Evolutionary conservation across 129 eudicot genomes (phyloP), one percentile per base, ranked within the genome.

Genomic region (Tagetes patula): DNA sequence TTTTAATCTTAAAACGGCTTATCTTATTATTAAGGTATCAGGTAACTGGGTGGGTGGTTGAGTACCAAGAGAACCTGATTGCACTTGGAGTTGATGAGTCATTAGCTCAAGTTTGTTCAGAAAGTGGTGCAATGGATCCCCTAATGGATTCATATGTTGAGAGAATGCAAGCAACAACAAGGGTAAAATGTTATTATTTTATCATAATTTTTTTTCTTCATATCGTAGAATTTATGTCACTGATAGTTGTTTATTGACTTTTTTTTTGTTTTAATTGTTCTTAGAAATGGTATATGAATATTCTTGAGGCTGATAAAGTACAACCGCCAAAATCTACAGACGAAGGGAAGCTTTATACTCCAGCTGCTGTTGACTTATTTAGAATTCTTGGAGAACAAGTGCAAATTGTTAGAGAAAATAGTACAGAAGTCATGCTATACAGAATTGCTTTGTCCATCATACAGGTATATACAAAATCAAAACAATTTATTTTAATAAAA

Each of bases 71-170:
- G 10, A 94, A 82, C 80, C 79, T 94, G 56, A 88, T 90, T 76
- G 97, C 83, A 58, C 97, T 94, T 53, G 99, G 99, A 54, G 99
- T 94, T 70, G 99, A 94, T 58, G 99, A 94, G 65, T 83, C 99
- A 42, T 84, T 94, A 50, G 99, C 99, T 74, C 99, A 94, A 86
- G 99, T 94, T 77, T 94, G 99, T 84, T 94, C 99, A 50, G 99
- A 94, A 77, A 94, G 99, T 68, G 99, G 99, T 78, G 96, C 99
- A 48, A 94, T 94, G 99, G 99, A 94, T 85, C 99, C 99, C 42
- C 87, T 94, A 4, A 94, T 94, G 99, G 92, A 94, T 83, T 87
- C 99, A 30, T 94, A 94, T 82, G 97, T 94, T 79, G 97, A 90
- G 81, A 85, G 99, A 86, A 94, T 94, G 99, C 96, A 94, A 80